A percentile compares a stretch with the other conserved stretches of the same genome.
Evolutionary conservation across 345 rosid genomes (phyloP).

Genomic region (Gossypium sturtianum): DNA sequence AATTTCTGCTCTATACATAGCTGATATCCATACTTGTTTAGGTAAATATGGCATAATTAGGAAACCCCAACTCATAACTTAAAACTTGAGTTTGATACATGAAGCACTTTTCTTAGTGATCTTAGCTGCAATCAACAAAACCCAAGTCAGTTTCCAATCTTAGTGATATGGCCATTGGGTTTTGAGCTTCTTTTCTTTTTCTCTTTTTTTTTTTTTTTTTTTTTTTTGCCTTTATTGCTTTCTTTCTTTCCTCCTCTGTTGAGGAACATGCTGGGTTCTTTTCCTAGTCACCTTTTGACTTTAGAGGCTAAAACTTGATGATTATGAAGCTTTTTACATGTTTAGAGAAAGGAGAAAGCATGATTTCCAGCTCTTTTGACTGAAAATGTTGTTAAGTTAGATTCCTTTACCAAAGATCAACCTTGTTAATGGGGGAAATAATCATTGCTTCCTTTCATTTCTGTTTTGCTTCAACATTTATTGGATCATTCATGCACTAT

Average conservation of each 20-base stretch:
- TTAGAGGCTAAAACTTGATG: slow-evolving; percentile 29
- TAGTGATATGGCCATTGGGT: slow-evolving; percentile 19
- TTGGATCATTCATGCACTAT: not conserved
- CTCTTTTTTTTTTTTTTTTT: not conserved
- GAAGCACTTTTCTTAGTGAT: slow-evolving; percentile 45
- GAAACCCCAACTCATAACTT: slow-evolving; percentile 41
- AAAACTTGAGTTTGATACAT: slow-evolving; percentile 51
- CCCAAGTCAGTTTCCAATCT: slow-evolving; percentile 17
- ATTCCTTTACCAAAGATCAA: slow-evolving; percentile 8
- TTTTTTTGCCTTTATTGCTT: not conserved
- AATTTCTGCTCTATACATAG: not conserved
- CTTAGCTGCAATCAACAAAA: slow-evolving; percentile 45
- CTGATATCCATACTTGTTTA: not conserved
- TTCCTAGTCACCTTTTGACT: slow-evolving; percentile 39
- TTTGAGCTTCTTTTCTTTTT: slow-evolving; percentile 26
- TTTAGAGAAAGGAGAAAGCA: not conserved
- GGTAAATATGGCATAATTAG: slow-evolving; percentile 34
- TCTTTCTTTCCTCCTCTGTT: slow-evolving; percentile 11
- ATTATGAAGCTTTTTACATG: slow-evolving; percentile 31
- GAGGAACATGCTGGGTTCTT: slow-evolving; percentile 33
- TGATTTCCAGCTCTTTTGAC: slow-evolving; percentile 16
- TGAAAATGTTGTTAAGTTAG: slow-evolving; percentile 13
- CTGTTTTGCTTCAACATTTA: not conserved
- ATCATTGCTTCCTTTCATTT: slow-evolving; percentile 7
- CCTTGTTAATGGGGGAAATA: not conserved